phyloP scores from a whole-genome alignment of 768 basidiomycete genomes.

The Paxillus rubicundulus region DNA sequence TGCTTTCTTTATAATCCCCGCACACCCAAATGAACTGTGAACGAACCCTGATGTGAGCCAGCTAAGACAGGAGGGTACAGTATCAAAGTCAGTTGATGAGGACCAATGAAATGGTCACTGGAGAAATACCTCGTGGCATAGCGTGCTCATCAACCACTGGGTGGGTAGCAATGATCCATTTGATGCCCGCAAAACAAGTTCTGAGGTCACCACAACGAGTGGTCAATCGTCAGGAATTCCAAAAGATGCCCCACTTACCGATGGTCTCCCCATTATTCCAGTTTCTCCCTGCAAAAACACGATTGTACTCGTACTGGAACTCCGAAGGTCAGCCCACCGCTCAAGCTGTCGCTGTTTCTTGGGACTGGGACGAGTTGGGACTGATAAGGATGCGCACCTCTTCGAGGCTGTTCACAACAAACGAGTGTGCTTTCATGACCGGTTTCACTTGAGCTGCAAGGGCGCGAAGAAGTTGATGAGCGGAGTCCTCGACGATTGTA shows the following conservation, averaged over 20 bases:
- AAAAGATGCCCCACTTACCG: constrained; percentile 40
- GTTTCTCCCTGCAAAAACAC: constrained; percentile 77
- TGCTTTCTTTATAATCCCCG: background rate
- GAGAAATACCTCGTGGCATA: constrained; percentile 74
- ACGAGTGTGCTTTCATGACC: constrained; percentile 77
- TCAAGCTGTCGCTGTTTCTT: background rate
- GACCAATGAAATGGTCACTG: constrained; percentile 9
- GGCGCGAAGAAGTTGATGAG: constrained; percentile 69
- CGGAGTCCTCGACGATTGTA: constrained; percentile 52
- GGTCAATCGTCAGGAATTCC: background rate
- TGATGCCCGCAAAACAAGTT: constrained; percentile 67
- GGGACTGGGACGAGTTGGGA: too few relatives aligned
- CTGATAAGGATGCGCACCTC: constrained; percentile 48
- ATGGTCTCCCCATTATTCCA: constrained; percentile 84
- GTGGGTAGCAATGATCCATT: constrained; percentile 60
- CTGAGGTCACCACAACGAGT: constrained; percentile 35
- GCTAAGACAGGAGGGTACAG: constrained; percentile 37
- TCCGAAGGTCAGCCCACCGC: background rate
- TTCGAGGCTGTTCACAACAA: constrained; percentile 74
- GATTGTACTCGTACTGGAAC: constrained; percentile 71
- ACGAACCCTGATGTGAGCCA: constrained; percentile 77
- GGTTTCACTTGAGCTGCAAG: constrained; percentile 83
- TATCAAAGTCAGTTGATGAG: constrained; percentile 1
- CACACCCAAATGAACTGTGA: background rate
- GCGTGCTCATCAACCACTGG: constrained; percentile 68